Evolutionary conservation across 306 rosid species (phyloP).

Genomic region (Trifolium repens): DNA sequence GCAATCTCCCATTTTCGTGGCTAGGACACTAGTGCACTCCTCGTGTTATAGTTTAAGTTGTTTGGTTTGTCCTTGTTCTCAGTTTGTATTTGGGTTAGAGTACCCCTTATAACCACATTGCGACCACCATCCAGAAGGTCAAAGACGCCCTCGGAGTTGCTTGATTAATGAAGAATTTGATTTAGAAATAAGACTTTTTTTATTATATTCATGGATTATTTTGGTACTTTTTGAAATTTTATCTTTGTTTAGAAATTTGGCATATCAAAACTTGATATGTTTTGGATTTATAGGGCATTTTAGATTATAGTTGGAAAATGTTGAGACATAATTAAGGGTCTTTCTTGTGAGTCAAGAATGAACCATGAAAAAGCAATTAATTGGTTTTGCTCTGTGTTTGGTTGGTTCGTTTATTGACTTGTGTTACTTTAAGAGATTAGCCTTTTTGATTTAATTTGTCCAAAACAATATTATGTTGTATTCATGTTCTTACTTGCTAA

Average conservation of each 20-base stretch:
- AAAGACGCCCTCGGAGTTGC: conserved; percentile 63
- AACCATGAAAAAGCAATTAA: conserved; percentile 53
- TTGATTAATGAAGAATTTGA: neutral
- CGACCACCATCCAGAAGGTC: conserved; percentile 72
- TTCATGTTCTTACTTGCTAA: neutral
- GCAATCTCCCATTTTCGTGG: too few relatives aligned
- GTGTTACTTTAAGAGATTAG: neutral
- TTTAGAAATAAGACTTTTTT: neutral
- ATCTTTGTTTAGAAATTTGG: too few relatives aligned
- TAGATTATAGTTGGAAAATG: conserved; percentile 36
- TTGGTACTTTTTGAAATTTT: too few relatives aligned
- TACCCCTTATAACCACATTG: conserved; percentile 40
- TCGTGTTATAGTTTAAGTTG: too few relatives aligned
- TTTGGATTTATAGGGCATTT: conserved; percentile 34
- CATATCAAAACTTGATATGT: neutral
- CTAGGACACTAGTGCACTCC: too few relatives aligned
- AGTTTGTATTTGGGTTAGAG: too few relatives aligned
- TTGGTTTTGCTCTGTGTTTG: conserved; percentile 23
- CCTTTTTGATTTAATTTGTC: neutral
- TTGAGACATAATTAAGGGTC: conserved; percentile 26
- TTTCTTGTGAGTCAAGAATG: conserved; percentile 74
- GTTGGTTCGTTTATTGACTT: conserved; percentile 97
- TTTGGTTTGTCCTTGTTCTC: too few relatives aligned
- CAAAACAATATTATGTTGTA: neutral
- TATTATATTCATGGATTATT: too few relatives aligned